Base-by-base conservation (phyloP, 2,329 filamentous ascomycete genomes). In the Colletotrichum euphorbiae region DNA sequence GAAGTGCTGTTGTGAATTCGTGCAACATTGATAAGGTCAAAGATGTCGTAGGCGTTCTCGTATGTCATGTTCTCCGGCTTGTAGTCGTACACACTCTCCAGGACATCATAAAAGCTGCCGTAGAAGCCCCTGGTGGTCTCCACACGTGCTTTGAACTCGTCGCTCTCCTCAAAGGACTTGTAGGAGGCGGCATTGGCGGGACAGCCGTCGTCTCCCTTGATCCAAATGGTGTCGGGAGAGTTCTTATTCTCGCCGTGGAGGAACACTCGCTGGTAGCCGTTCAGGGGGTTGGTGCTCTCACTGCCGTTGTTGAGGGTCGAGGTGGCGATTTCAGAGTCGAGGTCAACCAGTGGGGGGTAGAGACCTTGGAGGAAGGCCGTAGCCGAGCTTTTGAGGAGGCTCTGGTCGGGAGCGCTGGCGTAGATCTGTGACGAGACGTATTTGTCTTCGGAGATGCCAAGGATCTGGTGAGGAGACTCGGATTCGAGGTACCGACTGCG, bases 361-460 rank as follows among this genome's bases (percentile, higher is more conserved):
- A 78, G 71, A 33, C 77, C 77, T 66, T 79, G 77, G 1, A 79
- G 73, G 63, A 79, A 79, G 5, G 76, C 74, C 1, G 77, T 79
- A 4, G 77, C 77, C 1, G 77, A 78, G 67, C 75, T 77, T 54
- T 75, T 67, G n/a, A 79, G 71, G 24, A 78, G 76, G 56, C 71
- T 74, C 48, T 76, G 71, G 46, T 78, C 74, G 2, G 77, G 77
- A 3, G 76, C 75, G 55, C 74, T 77, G 38, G 76, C 77, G 50
- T 73, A 78, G 58, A 79, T 61, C 63, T 79, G 75, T 6, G 76
- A 74, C 1, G 72, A 67, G 28, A 75, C 74, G 52, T 77, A 77
- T 55, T 75, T 68, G 59, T 77, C 75, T 48, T 75, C 71, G 3
- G 77, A 78, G 62, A 79, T 77, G 58, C 73, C 73, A n/a, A 74